These are phyloP conservation scores for Atkinsonella hypoxylon DNA, from an alignment of 2,329 filamentous ascomycete species.

Conservation along the genomic window DNA sequence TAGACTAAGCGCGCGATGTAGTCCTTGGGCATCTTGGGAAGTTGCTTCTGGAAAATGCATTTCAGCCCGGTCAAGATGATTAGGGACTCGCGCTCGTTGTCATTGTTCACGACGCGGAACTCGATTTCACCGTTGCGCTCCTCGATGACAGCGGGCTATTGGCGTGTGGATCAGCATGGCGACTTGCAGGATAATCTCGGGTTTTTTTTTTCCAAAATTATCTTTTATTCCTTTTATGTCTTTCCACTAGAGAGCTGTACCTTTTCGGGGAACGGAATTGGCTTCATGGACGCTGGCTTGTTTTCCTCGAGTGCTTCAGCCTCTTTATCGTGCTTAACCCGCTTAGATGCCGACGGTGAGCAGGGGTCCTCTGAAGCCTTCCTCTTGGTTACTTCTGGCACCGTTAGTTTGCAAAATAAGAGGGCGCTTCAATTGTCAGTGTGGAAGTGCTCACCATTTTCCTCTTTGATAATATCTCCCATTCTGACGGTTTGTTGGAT, in stretches of 20 bases:
- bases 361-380: conserved; percentile 58
- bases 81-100: conserved; percentile 73
- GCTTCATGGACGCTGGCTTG: conserved; percentile 39
- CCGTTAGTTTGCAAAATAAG: neutral
- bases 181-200: too few species aligned
- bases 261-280: conserved; percentile 84
- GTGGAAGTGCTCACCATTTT: conserved; percentile 20
- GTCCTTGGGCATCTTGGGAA: conserved; percentile 98
- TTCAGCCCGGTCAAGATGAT: conserved; percentile 94
- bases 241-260: conserved; percentile 33
- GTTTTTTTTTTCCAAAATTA: too few species aligned
- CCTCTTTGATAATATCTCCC: conserved; percentile 13
- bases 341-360: conserved; percentile 51
- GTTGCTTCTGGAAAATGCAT: conserved; percentile 95
- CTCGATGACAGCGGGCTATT: conserved; percentile 33
- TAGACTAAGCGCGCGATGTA: conserved; percentile 97
- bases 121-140: conserved; percentile 92
- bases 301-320: conserved; percentile 25
- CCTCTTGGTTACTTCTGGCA: conserved; percentile 46
- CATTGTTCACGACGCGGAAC: conserved; percentile 96
- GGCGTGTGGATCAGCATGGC: neutral
- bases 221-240: neutral
- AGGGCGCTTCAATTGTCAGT: neutral
- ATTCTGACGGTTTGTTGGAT: neutral
- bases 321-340: conserved; percentile 39